Base-by-base conservation (phyloP, 495 filamentous ascomycete genomes). In the Xylaria venustula region DNA sequence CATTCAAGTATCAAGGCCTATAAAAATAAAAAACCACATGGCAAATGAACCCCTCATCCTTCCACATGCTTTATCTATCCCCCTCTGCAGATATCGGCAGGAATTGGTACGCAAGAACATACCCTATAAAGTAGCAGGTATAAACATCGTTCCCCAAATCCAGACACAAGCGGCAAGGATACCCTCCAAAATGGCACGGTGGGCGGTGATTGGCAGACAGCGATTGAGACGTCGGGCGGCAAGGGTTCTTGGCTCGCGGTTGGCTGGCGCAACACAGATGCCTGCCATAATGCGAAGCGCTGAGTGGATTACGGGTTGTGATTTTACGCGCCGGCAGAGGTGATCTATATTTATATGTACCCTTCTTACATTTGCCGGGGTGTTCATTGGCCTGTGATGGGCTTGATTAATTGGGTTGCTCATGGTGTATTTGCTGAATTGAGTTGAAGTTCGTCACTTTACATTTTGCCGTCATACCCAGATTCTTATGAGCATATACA, bases 191-290 rank as follows among this genome's bases (percentile, higher is more conserved):
- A 5, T 52, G 20, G 20, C 14, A 54, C 12, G 17, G 32, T 17
- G 20, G 26, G 2, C 2, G 32, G 7, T 42, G 51, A 54, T 54
- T 54, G 51, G 51, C 41, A 28, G 51, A 25, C 22, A 14, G 32
- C 19, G 28, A 25, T 2, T 41, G 8, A 19, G 51, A 42, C 41
- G 23, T 28, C 7, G 14, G 36, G 51, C 51, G 51, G 34, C 36
- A 54, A 54, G 15, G 14, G 7, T 17, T 41, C 51, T 54, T 54
- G 51, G 51, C 51, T 42, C 15, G 36, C 51, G 51, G 22, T 41
- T 54, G 22, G 20, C 23, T 42, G 49, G 48, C 48, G 19, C 30
- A 52, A 23, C 4, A 17, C 49, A 52, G 48, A 30, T 30, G 30
- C 48, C 26, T n/a, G n/a, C n/a, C n/a, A 36, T 20, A 26, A 26